Evolutionary conservation across 345 rosid genomes (phyloP), one percentile per base, ranked within the genome.

Genomic region (Moricandia arvensis): DNA sequence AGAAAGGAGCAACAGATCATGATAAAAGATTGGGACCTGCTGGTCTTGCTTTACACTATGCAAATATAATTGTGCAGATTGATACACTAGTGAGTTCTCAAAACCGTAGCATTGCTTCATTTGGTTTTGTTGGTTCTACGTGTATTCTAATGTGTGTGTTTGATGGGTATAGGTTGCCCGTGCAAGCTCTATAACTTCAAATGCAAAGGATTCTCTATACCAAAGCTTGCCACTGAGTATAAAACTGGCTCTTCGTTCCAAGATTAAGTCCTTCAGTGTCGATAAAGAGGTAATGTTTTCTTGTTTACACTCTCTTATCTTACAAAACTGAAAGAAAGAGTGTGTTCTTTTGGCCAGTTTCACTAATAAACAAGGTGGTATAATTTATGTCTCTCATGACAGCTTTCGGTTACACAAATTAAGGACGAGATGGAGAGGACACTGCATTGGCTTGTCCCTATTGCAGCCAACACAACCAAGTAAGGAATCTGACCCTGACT

Each of bases 361-460:
- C 51, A 69, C 41, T 76, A 27, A 53, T 29, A 27, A 59, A 47
- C 63, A 49, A 38, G 31, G 37, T 66, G 27, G 49, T 63, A 49
- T 34, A 4, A 18, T 63, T 38, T 45, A 12, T 70, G 67, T 51
- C 66, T 75, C 16, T 47, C 69, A 47, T 43, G 82, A 78, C 88
- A 95, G 99, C 89, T 89, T 66, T 80, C 90, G 11, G 87, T 89
- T 29, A 51, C 84, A 24, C 88, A 92, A 79, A 87, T 95, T 76
- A 95, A 88, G 81, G 97, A 85, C 16, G 93, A 95, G 83, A 95
- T 95, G 97, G 98, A 90, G 88, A 89, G 90, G 82, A 92, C 94
- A n/a, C 76, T 92, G 81, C 93, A 82, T 72, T 95, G 99, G 99
- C 98, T 95, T 75, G 97, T 90, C 78, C 99, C 96, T 10, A 79